phyloP scores from a whole-genome alignment of 306 rosid genomes.

The Castanea mollissima region DNA sequence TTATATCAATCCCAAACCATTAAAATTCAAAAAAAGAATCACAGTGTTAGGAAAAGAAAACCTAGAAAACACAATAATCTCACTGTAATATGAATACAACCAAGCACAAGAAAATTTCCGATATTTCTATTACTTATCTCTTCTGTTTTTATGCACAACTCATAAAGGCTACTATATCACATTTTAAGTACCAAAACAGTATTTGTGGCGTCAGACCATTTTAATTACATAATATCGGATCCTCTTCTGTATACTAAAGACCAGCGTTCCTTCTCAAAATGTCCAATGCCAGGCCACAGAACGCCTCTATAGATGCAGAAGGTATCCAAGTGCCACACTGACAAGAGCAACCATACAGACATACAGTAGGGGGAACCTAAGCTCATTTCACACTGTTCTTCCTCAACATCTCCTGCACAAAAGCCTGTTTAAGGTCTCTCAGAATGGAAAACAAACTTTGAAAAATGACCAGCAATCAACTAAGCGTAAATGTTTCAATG shows the following conservation, averaged over 20 bases:
- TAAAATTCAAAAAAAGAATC: too few relatives aligned
- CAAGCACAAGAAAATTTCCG: conserved; percentile 14
- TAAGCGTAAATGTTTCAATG: not conserved
- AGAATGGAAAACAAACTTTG: not conserved
- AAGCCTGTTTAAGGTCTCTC: conserved; percentile 7
- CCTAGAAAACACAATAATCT: too few relatives aligned
- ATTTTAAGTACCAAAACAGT: conserved; percentile 35
- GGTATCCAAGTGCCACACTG: conserved; percentile 67
- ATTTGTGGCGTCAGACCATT: conserved; percentile 22
- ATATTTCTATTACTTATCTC: conserved; percentile 16
- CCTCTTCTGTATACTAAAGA: conserved; percentile 21
- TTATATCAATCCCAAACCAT: too few relatives aligned
- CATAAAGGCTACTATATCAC: conserved; percentile 24
- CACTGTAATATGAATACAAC: too few relatives aligned
- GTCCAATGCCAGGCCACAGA: not conserved
- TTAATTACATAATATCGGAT: conserved; percentile 33
- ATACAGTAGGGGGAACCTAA: conserved; percentile 64
- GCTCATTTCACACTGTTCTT: conserved; percentile 32
- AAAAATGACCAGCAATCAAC: not conserved
- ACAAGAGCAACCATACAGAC: conserved; percentile 69
- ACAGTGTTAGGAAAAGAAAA: too few relatives aligned
- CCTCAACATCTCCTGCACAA: conserved; percentile 61
- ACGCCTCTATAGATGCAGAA: conserved; percentile 46
- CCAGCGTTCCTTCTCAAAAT: conserved; percentile 18
- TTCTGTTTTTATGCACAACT: conserved; percentile 37